Evolutionary conservation across 1,284 basidiomycete genomes (phyloP), one percentile per base, ranked within the genome.

Genomic region (Boletus sp.): DNA sequence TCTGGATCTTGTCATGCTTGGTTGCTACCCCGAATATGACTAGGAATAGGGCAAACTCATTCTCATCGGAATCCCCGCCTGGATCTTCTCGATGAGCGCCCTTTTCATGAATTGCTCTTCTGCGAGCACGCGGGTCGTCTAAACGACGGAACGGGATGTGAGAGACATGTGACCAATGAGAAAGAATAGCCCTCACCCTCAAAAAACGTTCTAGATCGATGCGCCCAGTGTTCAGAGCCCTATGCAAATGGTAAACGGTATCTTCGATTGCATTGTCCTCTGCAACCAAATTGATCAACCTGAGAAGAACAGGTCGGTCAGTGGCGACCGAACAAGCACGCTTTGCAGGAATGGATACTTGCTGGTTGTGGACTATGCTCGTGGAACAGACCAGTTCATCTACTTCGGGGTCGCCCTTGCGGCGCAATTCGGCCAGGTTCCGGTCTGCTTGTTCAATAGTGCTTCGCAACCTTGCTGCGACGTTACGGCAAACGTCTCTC

Each of bases 251-350:
- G 70, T 98, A 99, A 51, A 98, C 88, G 22, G 95, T 95, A 69
- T 99, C 96, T 68, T 97, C 94, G 59, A 99, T 92, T 0, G 95
- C 94, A 59, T 94, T 94, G 68, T 99, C 96, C 67, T 99, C 96
- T n/a, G 96, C 94, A 7, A 97, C 86, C 19, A 99, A 76, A 64
- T 96, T 91, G 56, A 98, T 82, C 20, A 99, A 73, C 68, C 94
- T 97, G 63, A 43, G 38, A 16, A 39, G 29, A 17, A n/a, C 33
- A 45, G 20, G 40, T 29, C 34, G 41, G 51, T 59, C 22, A 64
- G 53, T 38, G 30, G 36, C 17, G 45, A 14, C 49, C 51, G 46
- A 14, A 50, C 10, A n/a, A 22, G 40, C 12, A 33, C 22, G 46
- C 22, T 49, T 47, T 30, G 46, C 8, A 23, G 47, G 35, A 51